Base-by-base conservation (phyloP, 1,284 basidiomycete genomes). In the Sphaerobolus stellatus region DNA sequence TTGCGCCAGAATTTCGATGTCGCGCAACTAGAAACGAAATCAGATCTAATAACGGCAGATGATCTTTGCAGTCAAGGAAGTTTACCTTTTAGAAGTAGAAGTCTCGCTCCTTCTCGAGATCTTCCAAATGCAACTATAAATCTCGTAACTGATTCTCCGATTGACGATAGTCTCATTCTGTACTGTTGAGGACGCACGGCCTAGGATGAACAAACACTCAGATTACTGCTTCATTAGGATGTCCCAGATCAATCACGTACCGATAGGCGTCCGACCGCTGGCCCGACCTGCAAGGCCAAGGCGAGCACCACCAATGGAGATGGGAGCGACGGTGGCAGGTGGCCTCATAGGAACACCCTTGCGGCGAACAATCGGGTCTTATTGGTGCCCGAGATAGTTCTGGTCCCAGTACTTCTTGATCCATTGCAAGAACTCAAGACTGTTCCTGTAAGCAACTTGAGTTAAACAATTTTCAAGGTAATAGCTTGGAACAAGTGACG, bases 371-470 rank as follows among this genome's bases (percentile, higher is more conserved):
- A 90, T 85, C 0, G 97, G 79, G 68, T 99, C 94, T 68, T 99
- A 99, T 6, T 79, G 81, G 53, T 91, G 87, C 0, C 95, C 96
- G 4, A 86, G 84, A 68, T 86, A 95, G 76, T 97, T 92, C 44
- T 82, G 74, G 67, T 98, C 94, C 96, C 97, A 99, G 73, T 88
- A 98, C 52, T 90, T 89, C 69, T 95, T 95, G 66, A 94, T 81
- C 96, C 96, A 99, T 72, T 99, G 96, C 54, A 96, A 70, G 74
- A 99, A 99, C 71, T 99, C 97, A 63, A 99, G 87, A 73, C 99
- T 99, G 74, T 99, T 96, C 73, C 88, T 90, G 64, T 5, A n/a
- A 46, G 49, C 48, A 54, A 49, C n/a, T n/a, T n/a, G n/a, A n/a
- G n/a, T n/a, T n/a, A n/a, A n/a, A n/a, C n/a, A n/a, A n/a, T n/a